Percentiles rank a stretch among this genome's conserved stretches.
Conservation (phyloP, 208 protist genomes). For the Angomonas deanei region DNA sequence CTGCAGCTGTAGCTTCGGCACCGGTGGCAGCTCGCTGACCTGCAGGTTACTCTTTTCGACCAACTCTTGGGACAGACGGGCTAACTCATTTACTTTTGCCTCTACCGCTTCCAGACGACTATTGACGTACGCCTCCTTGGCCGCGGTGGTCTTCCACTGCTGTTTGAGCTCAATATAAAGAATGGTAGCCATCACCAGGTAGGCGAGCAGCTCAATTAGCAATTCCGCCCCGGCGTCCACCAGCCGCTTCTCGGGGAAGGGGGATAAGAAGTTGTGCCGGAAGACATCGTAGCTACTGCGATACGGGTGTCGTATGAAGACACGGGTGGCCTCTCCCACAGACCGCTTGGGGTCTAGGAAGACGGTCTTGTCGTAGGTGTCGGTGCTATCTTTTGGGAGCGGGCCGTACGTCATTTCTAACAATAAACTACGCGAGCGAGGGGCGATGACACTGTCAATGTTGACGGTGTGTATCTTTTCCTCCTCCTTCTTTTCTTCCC, state of each 20-base stretch:
- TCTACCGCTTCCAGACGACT: constrained; percentile 64
- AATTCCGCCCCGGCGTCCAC: constrained; percentile 71
- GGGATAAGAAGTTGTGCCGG: constrained; percentile 51
- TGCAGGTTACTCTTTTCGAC: constrained; percentile 8
- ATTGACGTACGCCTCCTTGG: constrained; percentile 55
- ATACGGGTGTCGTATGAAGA: constrained; percentile 68
- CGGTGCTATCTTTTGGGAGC: constrained; percentile 19
- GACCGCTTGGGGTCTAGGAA: constrained; percentile 48
- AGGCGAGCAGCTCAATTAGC: constrained; percentile 73
- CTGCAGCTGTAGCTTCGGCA: constrained; percentile 27
- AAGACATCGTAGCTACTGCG: constrained; percentile 75
- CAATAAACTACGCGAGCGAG: constrained; percentile 71
- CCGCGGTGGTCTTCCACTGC: constrained; percentile 32
- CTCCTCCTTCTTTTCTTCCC: background rate
- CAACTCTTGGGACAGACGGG: constrained; percentile 15
- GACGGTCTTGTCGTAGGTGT: constrained; percentile 48
- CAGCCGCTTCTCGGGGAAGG: constrained; percentile 65
- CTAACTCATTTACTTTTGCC: constrained; percentile 72
- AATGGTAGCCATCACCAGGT: constrained; percentile 51
- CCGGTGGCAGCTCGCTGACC: constrained; percentile 26
- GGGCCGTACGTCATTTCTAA: constrained; percentile 51
- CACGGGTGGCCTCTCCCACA: constrained; percentile 37
- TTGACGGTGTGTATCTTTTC: constrained; percentile 13
- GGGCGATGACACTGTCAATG: constrained; percentile 43
- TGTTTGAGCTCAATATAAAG: constrained; percentile 63